Conservation (phyloP, 2,329 filamentous ascomycete species). For the Pseudocercospora pini-densiflorae region DNA sequence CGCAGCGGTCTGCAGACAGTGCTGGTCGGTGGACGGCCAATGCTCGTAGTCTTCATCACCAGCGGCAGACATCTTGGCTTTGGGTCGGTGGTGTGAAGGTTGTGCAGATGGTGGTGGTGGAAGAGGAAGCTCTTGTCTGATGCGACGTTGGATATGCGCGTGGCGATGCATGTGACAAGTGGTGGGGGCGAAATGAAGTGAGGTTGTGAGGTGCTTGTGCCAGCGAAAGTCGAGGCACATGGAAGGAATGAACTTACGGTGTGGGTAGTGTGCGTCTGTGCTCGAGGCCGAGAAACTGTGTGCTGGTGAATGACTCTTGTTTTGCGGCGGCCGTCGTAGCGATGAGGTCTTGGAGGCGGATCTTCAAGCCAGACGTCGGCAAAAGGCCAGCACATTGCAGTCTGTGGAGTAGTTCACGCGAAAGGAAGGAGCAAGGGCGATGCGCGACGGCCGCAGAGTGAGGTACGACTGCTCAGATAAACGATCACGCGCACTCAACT, state of each 20-base stretch:
- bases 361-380: slow-evolving; percentile 37
- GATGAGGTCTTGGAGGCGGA: slow-evolving; percentile 23
- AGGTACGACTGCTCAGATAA: not conserved
- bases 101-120: slow-evolving; percentile 16
- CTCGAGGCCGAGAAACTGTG: slow-evolving; percentile 1
- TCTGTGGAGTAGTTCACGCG: not conserved
- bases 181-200: slow-evolving; percentile 16
- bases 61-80: slow-evolving; percentile 13
- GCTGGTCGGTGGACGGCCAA: slow-evolving; percentile 35
- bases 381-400: slow-evolving; percentile 37
- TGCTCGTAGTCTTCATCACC: slow-evolving; percentile 37
- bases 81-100: not conserved
- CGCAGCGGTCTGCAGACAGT: slow-evolving; percentile 19
- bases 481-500: not conserved
- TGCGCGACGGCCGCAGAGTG: not conserved
- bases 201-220: slow-evolving; percentile 5
- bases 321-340: not conserved
- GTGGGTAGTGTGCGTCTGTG: slow-evolving; percentile 2
- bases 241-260: slow-evolving; percentile 19
- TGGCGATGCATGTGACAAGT: slow-evolving; percentile 16
- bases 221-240: slow-evolving; percentile 1
- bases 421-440: not conserved
- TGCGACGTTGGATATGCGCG: slow-evolving; percentile 7
- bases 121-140: slow-evolving; percentile 16
- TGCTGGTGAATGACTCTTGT: slow-evolving; percentile 2